phyloP scores from a whole-genome alignment of 805 yeast genomes.

The Ogataea paradorogensis region DNA sequence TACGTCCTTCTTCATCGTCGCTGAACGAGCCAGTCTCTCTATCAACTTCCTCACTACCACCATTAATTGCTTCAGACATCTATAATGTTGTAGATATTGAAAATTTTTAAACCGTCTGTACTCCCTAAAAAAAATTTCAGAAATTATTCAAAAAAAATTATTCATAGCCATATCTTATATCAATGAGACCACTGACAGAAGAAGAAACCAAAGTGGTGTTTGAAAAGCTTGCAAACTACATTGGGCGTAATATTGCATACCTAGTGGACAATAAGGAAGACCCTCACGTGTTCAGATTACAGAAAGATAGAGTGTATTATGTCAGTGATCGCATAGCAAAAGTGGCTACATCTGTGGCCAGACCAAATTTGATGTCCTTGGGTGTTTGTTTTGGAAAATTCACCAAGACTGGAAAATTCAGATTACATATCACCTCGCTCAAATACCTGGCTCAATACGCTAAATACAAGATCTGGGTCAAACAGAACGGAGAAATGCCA shows the following conservation, averaged over 20 bases:
- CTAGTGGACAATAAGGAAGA: conserved; percentile 81
- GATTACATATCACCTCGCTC: conserved; percentile 90
- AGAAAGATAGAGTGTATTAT: conserved; percentile 94
- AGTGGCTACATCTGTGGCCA: conserved; percentile 85
- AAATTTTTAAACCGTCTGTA: conserved; percentile 9
- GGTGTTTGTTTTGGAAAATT: conserved; percentile 95
- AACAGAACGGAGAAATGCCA: conserved; percentile 98
- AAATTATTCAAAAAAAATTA: conserved; percentile 1
- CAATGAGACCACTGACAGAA: conserved; percentile 93
- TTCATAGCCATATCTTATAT: background rate
- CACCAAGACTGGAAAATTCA: conserved; percentile 95
- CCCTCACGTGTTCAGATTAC: conserved; percentile 92
- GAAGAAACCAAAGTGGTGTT: conserved; percentile 95
- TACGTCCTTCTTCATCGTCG: conserved; percentile 12
- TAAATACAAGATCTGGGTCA: conserved; percentile 93
- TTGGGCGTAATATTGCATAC: conserved; percentile 91
- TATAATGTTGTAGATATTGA: conserved; percentile 4
- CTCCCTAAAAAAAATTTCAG: conserved; percentile 7
- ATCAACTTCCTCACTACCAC: conserved; percentile 10
- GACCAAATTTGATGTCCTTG: conserved; percentile 86
- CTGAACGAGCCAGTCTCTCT: conserved; percentile 5
- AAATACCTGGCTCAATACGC: conserved; percentile 83
- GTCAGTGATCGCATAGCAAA: conserved; percentile 80
- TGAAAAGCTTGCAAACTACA: conserved; percentile 92
- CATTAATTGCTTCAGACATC: conserved; percentile 8